Conservation (phyloP, 2,329 filamentous ascomycete genomes). For the Furcasterigmium furcatum region DNA sequence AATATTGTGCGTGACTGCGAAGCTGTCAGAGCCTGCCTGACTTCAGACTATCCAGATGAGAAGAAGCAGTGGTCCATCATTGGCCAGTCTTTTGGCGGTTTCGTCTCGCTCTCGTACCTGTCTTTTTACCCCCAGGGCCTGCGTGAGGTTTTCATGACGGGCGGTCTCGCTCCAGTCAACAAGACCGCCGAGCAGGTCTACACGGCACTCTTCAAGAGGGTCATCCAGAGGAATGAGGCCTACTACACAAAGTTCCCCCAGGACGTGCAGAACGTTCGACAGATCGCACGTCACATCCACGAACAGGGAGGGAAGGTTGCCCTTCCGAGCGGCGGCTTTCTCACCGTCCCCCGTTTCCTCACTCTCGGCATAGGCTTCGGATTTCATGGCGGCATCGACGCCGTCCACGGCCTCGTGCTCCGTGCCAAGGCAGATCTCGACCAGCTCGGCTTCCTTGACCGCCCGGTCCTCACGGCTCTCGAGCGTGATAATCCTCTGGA, state of each 20-base stretch:
- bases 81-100: slow-evolving; percentile 91
- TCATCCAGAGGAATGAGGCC: slow-evolving; percentile 67
- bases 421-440: slow-evolving; percentile 70
- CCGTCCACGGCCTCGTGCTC: slow-evolving; percentile 70
- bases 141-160: slow-evolving; percentile 79
- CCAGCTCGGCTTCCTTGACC: slow-evolving; percentile 71
- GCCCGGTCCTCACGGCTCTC: slow-evolving; percentile 64
- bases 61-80: slow-evolving; percentile 81
- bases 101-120: slow-evolving; percentile 80
- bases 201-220: slow-evolving; percentile 64
- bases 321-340: slow-evolving; percentile 67
- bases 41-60: slow-evolving; percentile 62
- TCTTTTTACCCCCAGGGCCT: slow-evolving; percentile 76
- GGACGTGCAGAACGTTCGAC: slow-evolving; percentile 66
- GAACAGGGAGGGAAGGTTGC: slow-evolving; percentile 51
- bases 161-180: slow-evolving; percentile 77
- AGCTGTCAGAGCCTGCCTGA: slow-evolving; percentile 75
- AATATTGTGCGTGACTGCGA: slow-evolving; percentile 88
- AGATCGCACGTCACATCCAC: slow-evolving; percentile 63
- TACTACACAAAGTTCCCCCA: slow-evolving; percentile 87
- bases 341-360: slow-evolving; percentile 73
- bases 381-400: slow-evolving; percentile 72
- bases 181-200: slow-evolving; percentile 74
- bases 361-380: slow-evolving; percentile 78
- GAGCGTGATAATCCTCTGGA: slow-evolving; percentile 71